phyloP scores from a whole-genome alignment of 2,329 filamentous ascomycete genomes.

The Cladophialophora yegresii region DNA sequence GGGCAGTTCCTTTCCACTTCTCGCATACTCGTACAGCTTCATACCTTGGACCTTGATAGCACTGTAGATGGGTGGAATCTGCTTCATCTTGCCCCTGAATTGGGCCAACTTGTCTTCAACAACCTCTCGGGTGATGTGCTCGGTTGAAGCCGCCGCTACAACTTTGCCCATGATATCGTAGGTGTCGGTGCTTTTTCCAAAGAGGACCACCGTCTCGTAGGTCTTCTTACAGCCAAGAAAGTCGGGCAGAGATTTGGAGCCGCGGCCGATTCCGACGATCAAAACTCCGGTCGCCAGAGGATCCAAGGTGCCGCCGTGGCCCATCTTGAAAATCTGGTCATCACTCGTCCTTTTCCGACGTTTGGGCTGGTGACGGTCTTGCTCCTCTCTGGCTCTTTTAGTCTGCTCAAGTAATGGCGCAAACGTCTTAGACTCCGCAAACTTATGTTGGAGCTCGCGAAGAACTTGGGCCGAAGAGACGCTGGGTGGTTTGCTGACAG shows the following conservation, averaged over 20 bases:
- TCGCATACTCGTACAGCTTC: conserved; percentile 91
- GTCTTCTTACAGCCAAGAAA: conserved; percentile 90
- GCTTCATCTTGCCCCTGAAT: conserved; percentile 82
- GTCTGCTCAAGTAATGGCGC: conserved; percentile 71
- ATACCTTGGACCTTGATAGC: conserved; percentile 93
- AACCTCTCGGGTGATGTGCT: conserved; percentile 74
- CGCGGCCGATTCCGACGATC: conserved; percentile 81
- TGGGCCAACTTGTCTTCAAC: conserved; percentile 74
- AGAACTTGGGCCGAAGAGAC: conserved; percentile 88
- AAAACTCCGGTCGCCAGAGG: conserved; percentile 91
- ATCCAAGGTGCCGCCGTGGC: conserved; percentile 93
- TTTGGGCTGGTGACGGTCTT: conserved; percentile 36
- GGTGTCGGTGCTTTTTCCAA: conserved; percentile 88
- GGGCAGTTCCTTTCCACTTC: conserved; percentile 83
- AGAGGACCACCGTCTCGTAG: conserved; percentile 86
- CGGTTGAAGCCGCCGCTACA: conserved; percentile 62
- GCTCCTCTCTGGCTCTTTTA: conserved; percentile 21
- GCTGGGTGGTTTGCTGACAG: conserved; percentile 87
- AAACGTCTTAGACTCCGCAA: conserved; percentile 80
- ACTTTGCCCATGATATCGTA: conserved; percentile 88
- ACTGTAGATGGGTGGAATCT: conserved; percentile 89
- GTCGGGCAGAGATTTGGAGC: conserved; percentile 76
- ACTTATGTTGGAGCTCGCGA: conserved; percentile 79
- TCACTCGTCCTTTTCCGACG: conserved; percentile 58
- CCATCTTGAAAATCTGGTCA: conserved; percentile 79